Base-by-base conservation (phyloP, 176 grass and related monocot genomes). In the Oropetium thomaeum region DNA sequence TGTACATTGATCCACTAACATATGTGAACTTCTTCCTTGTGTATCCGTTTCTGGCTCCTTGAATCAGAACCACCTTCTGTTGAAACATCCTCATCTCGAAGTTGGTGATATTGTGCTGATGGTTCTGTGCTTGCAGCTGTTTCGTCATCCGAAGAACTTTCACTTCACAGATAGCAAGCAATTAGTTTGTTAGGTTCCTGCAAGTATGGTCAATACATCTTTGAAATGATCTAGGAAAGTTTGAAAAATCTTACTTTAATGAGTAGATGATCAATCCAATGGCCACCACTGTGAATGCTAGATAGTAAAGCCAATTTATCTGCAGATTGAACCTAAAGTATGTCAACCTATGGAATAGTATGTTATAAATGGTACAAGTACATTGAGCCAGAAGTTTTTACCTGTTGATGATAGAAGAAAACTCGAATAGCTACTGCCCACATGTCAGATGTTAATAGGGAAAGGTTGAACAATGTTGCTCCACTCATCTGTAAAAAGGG, bases 381-480 rank as follows among this genome's bases (percentile, higher is more conserved):
- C 49, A 48, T 42, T 39, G 9, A 19, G 69, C 30, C 7, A 34
- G 57, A 73, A 86, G 53, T 82, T 71, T 35, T 25, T 34, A 87
- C 83, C 88, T 79, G 35, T 70, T 90, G 74, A 5, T 75, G 68
- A 55, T 90, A 90, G 67, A 90, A 90, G 22, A 90, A 62, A 73
- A 90, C 44, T 81, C 83, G 62, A 77, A 87, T 90, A 67, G 65
- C 48, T 1, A 90, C 82, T 65, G 79, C 79, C 88, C 84, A 87
- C 88, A 87, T 90, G 75, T 90, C 81, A 80, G 84, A 83, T 79
- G 84, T 90, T 42, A 90, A 27, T n/a, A 87, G 70, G 7, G 84
- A 90, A 57, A 90, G 88, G 58, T 83, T 90, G 10, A 87, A 83
- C 70, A 90, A 38, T 26, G 83, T 83, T 55, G 88, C 59, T 51